A percentile compares a stretch with the other conserved stretches of the same genome.
Evolutionary conservation across 2,329 filamentous ascomycete genomes (phyloP).

Genomic region (Scedosporium dehoogii): DNA sequence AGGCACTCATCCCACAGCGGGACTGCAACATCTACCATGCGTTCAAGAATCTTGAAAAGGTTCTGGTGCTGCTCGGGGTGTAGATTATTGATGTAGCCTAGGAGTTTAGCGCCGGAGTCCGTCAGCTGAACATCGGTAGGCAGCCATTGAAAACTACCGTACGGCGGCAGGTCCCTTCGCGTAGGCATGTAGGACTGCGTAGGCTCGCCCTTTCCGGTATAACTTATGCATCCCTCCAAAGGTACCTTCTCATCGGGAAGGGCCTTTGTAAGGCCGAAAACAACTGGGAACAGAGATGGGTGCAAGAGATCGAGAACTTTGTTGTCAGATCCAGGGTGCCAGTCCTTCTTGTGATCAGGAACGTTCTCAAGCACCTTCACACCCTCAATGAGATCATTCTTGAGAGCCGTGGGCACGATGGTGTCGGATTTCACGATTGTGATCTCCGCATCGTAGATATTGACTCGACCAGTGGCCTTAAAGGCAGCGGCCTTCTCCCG

Average conservation of each 20-base stretch:
- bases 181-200: background rate
- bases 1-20: slow-evolving; percentile 4
- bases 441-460: slow-evolving; percentile 8
- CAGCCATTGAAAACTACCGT: slow-evolving; percentile 32
- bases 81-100: slow-evolving; percentile 44
- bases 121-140: slow-evolving; percentile 37
- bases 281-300: slow-evolving; percentile 52
- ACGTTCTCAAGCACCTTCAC: slow-evolving; percentile 39
- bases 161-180: slow-evolving; percentile 7
- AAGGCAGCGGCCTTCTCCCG: slow-evolving; percentile 34
- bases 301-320: slow-evolving; percentile 54
- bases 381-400: slow-evolving; percentile 28
- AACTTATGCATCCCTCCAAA: slow-evolving; percentile 24
- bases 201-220: slow-evolving; percentile 20
- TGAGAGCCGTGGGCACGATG: slow-evolving; percentile 14
- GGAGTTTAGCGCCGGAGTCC: slow-evolving; percentile 26
- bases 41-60: slow-evolving; percentile 31
- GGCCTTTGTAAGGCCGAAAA: slow-evolving; percentile 37
- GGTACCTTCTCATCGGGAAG: slow-evolving; percentile 20
- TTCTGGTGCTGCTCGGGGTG: slow-evolving; percentile 29
- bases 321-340: slow-evolving; percentile 46
- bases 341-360: slow-evolving; percentile 42
- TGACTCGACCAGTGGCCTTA: slow-evolving; percentile 17
- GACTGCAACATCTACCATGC: slow-evolving; percentile 14
- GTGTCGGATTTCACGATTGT: slow-evolving; percentile 13